A percentile compares a stretch with the other conserved stretches of the same genome.
phyloP scores from a whole-genome alignment of 176 grass and related monocot species.

The Zea mays region Zm-B73-REFERENCE-NAM-5.0 NC_050096.1:269766501-269767000 shows the following conservation, averaged over 20 bases:
- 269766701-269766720: background rate
- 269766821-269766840: no score
- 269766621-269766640: no score
- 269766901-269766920: background rate
- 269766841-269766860: background rate
- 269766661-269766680: background rate
- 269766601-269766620: no score
- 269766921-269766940: background rate
- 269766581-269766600: no score
- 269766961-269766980: background rate
- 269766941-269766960: background rate
- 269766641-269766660: background rate
- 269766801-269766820: no score
- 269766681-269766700: background rate
- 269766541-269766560: background rate
- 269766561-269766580: background rate
- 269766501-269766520: background rate
- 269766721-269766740: background rate
- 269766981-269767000: background rate
- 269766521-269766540: background rate
- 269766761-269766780: slow-evolving; percentile 16
- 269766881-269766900: no score
- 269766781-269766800: background rate
- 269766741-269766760: background rate
- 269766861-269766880: background rate